Evolutionary conservation across 345 rosid species (phyloP).

Genomic region (Arabidopsis arenosa): DNA sequence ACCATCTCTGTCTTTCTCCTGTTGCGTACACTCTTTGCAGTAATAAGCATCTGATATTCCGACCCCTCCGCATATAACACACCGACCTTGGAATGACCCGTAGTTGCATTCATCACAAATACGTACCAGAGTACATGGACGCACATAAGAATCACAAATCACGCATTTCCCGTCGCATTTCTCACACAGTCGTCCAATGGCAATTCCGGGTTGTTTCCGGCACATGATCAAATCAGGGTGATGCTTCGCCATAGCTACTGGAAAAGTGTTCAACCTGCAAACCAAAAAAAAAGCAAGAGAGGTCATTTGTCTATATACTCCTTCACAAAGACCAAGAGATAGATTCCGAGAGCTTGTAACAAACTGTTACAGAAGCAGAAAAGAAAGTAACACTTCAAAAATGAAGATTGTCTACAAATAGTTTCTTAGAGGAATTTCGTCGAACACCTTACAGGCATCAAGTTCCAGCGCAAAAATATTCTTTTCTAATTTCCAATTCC

Average conservation of each 20-base stretch:
- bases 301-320: background rate
- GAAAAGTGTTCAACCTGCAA: conserved; percentile 9
- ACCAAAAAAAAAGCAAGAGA: background rate
- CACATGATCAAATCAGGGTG: conserved; percentile 84
- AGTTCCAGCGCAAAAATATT: background rate
- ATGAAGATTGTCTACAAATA: background rate
- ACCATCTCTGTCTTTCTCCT: conserved; percentile 76
- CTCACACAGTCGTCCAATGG: conserved; percentile 72
- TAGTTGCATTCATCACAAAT: conserved; percentile 80
- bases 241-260: conserved; percentile 64
- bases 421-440: conserved; percentile 28
- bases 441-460: conserved; percentile 36
- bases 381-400: background rate
- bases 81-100: conserved; percentile 75
- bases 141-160: conserved; percentile 70
- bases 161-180: conserved; percentile 76
- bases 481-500: background rate
- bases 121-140: conserved; percentile 75
- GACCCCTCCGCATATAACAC: conserved; percentile 75
- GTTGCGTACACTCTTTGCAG: conserved; percentile 79
- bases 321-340: background rate
- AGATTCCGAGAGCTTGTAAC: background rate
- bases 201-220: conserved; percentile 77
- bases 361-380: background rate
- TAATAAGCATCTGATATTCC: conserved; percentile 77